Percentiles rank a stretch among this genome's conserved stretches.
phyloP scores from a whole-genome alignment of 2,329 filamentous ascomycete genomes.

The Alternaria postmessia region DNA sequence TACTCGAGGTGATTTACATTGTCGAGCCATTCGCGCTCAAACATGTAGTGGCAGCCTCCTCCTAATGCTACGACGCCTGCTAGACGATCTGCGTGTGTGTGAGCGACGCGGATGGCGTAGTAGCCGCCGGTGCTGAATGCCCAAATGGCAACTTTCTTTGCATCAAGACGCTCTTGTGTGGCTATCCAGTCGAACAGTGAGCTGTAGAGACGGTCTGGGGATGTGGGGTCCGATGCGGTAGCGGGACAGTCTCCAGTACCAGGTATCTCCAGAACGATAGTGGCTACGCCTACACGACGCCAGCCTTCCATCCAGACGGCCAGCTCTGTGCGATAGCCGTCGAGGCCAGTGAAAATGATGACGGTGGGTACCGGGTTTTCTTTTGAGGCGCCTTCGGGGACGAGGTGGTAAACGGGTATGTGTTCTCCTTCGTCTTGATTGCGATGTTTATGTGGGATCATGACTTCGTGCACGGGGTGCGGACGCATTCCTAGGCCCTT shows the following conservation, averaged over 20 bases:
- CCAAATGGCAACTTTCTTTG: constrained; percentile 61
- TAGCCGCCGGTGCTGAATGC: constrained; percentile 67
- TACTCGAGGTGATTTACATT: constrained; percentile 66
- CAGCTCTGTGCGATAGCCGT: constrained; percentile 67
- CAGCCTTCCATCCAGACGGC: constrained; percentile 62
- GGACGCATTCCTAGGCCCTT: constrained; percentile 58
- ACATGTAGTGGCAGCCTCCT: constrained; percentile 65
- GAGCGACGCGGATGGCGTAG: constrained; percentile 65
- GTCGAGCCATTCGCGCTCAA: constrained; percentile 63
- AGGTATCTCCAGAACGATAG: constrained; percentile 64
- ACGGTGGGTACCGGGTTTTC: constrained; percentile 60
- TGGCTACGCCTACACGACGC: constrained; percentile 59
- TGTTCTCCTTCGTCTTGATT: constrained; percentile 60
- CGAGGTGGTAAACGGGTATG: constrained; percentile 72
- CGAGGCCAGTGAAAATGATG: constrained; percentile 66
- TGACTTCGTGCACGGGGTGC: constrained; percentile 69
- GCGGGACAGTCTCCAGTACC: constrained; percentile 67
- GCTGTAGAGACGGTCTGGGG: constrained; percentile 63
- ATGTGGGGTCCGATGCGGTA: constrained; percentile 54
- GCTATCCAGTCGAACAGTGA: constrained; percentile 65
- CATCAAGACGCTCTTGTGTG: constrained; percentile 58
- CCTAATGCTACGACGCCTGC: constrained; percentile 63
- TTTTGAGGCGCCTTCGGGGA: constrained; percentile 59
- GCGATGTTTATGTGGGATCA: constrained; percentile 66
- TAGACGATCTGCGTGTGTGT: constrained; percentile 63